These are phyloP conservation scores for Penicillium silybi DNA, from an alignment of 495 filamentous ascomycete genomes.

Conservation along the genomic window DNA sequence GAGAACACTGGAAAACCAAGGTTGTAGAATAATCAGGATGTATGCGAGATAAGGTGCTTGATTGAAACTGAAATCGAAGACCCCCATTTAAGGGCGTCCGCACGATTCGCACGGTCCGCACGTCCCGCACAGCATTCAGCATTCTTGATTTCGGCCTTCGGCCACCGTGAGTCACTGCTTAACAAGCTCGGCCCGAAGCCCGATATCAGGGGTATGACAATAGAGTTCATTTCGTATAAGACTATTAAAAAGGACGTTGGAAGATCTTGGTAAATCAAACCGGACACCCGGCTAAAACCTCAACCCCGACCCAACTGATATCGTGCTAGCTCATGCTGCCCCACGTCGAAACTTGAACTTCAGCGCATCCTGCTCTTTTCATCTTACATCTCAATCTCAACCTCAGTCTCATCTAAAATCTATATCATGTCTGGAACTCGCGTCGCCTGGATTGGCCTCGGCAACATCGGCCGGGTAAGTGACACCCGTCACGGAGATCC, in stretches of 20 bases:
- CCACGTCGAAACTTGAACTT: conserved; percentile 16
- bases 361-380: not conserved
- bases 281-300: conserved; percentile 15
- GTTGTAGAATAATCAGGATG: conserved; percentile 4
- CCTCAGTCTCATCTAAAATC: not conserved
- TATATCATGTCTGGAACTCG: conserved; percentile 17
- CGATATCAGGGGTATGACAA: not conserved
- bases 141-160: conserved; percentile 12
- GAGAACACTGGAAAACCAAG: conserved; percentile 6
- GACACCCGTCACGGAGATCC: not conserved
- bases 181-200: conserved; percentile 4
- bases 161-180: conserved; percentile 16
- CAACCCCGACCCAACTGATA: conserved; percentile 5
- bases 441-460: conserved; percentile 77
- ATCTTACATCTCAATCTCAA: not conserved
- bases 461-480: conserved; percentile 86
- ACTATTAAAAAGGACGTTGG: not conserved
- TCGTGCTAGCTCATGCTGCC: conserved; percentile 18
- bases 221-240: not conserved
- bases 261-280: not conserved
- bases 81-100: not conserved
- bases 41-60: not conserved
- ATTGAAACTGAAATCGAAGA: no score
- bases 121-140: not conserved
- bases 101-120: not conserved